A percentile compares a stretch with the other conserved stretches of the same genome.
phyloP scores from a whole-genome alignment of 2,329 filamentous ascomycete genomes.

The Tolypocladium tropicale region DNA sequence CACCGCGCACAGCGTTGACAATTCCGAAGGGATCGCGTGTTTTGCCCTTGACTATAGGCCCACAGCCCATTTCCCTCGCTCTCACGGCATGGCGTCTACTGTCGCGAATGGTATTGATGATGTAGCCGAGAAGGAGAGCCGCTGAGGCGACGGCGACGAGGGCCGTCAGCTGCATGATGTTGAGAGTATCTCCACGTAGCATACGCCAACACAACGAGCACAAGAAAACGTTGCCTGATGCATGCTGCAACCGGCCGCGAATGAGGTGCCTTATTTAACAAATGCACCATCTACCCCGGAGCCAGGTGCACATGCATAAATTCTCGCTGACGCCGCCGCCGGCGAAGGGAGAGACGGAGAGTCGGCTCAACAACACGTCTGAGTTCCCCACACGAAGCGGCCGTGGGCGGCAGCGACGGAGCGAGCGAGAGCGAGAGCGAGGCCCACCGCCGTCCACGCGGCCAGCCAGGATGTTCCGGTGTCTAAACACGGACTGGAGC shows the following conservation, averaged over 20 bases:
- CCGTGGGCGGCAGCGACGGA: not conserved
- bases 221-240: not conserved
- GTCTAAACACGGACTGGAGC: not conserved
- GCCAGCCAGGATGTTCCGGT: no score
- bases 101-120: slow-evolving; percentile 4
- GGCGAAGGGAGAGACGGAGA: not conserved
- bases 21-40: slow-evolving; percentile 9
- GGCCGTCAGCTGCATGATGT: not conserved
- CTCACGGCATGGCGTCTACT: slow-evolving; percentile 2
- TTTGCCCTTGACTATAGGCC: slow-evolving; percentile 3
- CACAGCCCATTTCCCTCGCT: slow-evolving; percentile 10
- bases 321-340: not conserved
- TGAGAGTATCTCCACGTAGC: not conserved
- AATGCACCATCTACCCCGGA: not conserved
- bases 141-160: not conserved
- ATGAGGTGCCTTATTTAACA: not conserved
- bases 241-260: not conserved
- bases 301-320: not conserved
- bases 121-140: slow-evolving; percentile 4
- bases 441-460: no score
- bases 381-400: not conserved
- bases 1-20: slow-evolving; percentile 2
- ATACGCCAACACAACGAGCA: not conserved
- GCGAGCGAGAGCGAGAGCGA: no score
- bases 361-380: not conserved